Evolutionary conservation across 2,329 filamentous ascomycete species (phyloP).

Genomic region (Spiromastix sp.): DNA sequence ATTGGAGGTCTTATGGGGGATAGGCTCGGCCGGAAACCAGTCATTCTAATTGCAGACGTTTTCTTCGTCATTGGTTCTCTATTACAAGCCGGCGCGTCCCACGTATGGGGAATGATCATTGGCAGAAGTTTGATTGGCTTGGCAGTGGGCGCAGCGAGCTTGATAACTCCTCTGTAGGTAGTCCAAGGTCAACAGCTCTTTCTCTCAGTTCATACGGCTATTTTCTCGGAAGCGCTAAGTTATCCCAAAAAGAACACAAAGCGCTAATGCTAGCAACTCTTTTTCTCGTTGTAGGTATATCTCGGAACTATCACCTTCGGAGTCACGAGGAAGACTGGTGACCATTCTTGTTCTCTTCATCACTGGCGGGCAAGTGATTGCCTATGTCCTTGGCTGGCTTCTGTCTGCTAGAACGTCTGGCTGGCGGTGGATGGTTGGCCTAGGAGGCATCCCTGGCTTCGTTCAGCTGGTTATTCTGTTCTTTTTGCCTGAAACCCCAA

Average conservation of each 20-base stretch:
- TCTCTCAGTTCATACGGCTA: too few relatives aligned
- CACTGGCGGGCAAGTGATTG: conserved; percentile 78
- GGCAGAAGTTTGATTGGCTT: conserved; percentile 38
- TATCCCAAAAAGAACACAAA: conserved; percentile 1
- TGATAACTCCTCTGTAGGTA: conserved; percentile 62
- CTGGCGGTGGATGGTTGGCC: conserved; percentile 87
- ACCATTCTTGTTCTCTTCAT: conserved; percentile 76
- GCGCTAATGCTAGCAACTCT: neutral
- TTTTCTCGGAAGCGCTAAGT: too few relatives aligned
- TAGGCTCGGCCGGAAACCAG: conserved; percentile 34
- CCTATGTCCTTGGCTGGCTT: conserved; percentile 73
- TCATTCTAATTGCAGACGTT: conserved; percentile 37
- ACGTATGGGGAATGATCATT: conserved; percentile 36
- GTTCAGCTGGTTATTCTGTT: conserved; percentile 59
- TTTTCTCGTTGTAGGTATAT: conserved; percentile 50
- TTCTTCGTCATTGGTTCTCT: conserved; percentile 36
- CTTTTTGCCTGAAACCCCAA: conserved; percentile 76
- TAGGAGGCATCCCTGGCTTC: conserved; percentile 67
- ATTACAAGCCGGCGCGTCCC: conserved; percentile 30
- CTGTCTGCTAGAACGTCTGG: conserved; percentile 53
- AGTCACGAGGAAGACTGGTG: conserved; percentile 66
- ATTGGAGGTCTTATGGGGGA: conserved; percentile 44
- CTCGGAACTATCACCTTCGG: conserved; percentile 69
- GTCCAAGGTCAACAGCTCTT: too few relatives aligned
- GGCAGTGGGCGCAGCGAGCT: conserved; percentile 46